Percentiles rank a stretch among this genome's conserved stretches.
These are phyloP conservation scores for Sindora glabra DNA, from an alignment of 306 rosid genomes.

Conservation along the genomic window DNA sequence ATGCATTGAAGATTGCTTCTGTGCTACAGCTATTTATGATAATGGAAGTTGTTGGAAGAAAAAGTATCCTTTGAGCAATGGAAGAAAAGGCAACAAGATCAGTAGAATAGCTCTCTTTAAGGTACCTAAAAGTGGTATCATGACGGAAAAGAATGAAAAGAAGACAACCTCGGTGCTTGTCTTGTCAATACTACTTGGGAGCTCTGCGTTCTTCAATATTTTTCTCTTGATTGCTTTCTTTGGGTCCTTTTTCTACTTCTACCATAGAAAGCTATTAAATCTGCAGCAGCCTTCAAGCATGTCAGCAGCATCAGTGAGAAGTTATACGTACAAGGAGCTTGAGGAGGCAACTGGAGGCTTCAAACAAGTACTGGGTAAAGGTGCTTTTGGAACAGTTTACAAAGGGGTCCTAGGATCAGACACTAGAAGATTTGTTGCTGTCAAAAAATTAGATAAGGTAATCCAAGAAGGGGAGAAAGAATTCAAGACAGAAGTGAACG, in stretches of 20 bases:
- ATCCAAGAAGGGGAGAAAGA: slow-evolving; percentile 33
- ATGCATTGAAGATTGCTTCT: slow-evolving; percentile 12
- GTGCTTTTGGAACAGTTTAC: slow-evolving; percentile 19
- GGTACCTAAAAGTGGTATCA: not conserved
- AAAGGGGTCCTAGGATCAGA: slow-evolving; percentile 20
- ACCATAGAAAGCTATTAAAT: not conserved
- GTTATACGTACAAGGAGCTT: slow-evolving; percentile 2
- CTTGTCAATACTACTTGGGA: slow-evolving; percentile 16
- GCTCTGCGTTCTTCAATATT: slow-evolving; percentile 20
- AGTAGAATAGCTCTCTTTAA: not conserved
- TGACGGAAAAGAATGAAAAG: not conserved
- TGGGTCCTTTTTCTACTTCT: not conserved
- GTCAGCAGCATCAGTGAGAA: not conserved
- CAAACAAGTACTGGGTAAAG: slow-evolving; percentile 13
- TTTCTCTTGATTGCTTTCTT: not conserved
- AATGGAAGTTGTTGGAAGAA: not conserved
- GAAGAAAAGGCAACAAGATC: not conserved
- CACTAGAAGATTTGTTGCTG: slow-evolving; percentile 25
- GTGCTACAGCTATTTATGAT: not conserved
- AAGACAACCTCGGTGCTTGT: not conserved
- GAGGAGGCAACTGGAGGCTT: slow-evolving; percentile 20
- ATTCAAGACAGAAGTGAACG: slow-evolving; percentile 28
- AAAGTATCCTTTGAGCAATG: slow-evolving; percentile 21
- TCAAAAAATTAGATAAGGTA: slow-evolving; percentile 26
- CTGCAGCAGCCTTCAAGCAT: not conserved